These are phyloP conservation scores for Castanopsis chinensis DNA, from an alignment of 306 rosid genomes.

Conservation along the genomic window DNA sequence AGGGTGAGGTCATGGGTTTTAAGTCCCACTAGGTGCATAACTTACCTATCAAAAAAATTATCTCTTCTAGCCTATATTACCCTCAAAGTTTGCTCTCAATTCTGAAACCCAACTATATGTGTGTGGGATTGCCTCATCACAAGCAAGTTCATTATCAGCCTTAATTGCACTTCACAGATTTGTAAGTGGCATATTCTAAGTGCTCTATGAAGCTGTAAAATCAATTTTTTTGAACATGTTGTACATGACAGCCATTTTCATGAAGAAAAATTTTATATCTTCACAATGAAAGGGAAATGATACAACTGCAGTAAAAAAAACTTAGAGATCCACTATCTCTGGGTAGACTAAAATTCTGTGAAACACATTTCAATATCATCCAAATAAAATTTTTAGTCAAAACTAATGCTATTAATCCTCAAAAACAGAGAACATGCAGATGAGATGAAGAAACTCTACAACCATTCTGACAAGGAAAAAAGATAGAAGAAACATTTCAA, in stretches of 20 bases:
- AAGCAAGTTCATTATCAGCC: not conserved
- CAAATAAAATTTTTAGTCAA: not conserved
- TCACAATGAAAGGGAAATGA: not conserved
- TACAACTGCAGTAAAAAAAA: not conserved
- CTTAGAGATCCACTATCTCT: not conserved
- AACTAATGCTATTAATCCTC: constrained; percentile 9
- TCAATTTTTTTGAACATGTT: not conserved
- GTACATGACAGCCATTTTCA: not conserved
- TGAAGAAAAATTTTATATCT: not conserved
- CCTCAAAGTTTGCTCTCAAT: not conserved
- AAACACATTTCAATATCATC: not conserved
- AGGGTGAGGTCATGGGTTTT: too few species aligned
- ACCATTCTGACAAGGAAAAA: not conserved
- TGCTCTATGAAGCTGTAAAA: not conserved
- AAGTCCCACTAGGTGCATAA: too few species aligned
- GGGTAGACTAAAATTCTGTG: not conserved
- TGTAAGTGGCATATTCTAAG: not conserved
- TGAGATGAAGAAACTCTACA: not conserved
- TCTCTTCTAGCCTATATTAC: not conserved
- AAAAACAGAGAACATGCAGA: not conserved
- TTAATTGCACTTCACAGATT: not conserved
- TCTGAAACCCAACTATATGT: not conserved
- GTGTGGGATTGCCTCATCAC: not conserved
- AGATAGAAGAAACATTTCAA: not conserved
- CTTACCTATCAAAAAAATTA: too few species aligned